Evolutionary conservation across 768 basidiomycete genomes (phyloP), one percentile per base, ranked within the genome.

Genomic region (Cystobasidium tubakii): DNA sequence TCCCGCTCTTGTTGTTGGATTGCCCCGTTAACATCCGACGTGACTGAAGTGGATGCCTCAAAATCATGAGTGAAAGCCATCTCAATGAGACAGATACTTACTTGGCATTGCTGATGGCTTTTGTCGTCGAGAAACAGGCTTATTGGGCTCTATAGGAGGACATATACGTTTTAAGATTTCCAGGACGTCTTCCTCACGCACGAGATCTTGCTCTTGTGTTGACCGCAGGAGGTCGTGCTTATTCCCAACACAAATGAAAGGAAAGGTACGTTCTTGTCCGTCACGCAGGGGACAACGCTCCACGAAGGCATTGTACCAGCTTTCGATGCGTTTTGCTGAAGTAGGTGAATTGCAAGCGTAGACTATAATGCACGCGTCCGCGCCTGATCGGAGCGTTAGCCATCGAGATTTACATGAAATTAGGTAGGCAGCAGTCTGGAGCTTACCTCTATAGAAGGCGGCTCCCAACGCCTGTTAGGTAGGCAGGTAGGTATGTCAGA

Each of bases 201-300:
- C 73, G 17, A 53, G 23, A 31, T 71, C 42, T 21, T 42, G 36
- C n/a, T 27, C 33, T 4, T 36, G 4, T 23, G 66, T 44, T 3
- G 55, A 46, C n/a, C 57, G 29, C 10, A 46, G 31, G 3, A 75
- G 62, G 54, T 75, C 74, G n/a, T 44, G 23, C 46, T 75, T 75
- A 44, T 72, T 75, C 66, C 67, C 74, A 3, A 75, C 69, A 34
- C 74, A 75, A 25, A 75, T 50, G 29, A 67, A 75, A n/a, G 74
- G 66, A 23, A 75, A 74, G 13, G 29, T 57, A 1, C 42, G 27
- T 44, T 75, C 74, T 46, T 63, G 29, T 23, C 74, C 74, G 17
- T 75, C 74, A 13, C 29, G 25, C 1, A 75, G 54, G 1, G 74
- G 74, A 44, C 67, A 69, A 17, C 60, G 29, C 13, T 67, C 74